phyloP scores from a whole-genome alignment of 2,329 filamentous ascomycete species.

The Neonectria neomacrospora region DNA sequence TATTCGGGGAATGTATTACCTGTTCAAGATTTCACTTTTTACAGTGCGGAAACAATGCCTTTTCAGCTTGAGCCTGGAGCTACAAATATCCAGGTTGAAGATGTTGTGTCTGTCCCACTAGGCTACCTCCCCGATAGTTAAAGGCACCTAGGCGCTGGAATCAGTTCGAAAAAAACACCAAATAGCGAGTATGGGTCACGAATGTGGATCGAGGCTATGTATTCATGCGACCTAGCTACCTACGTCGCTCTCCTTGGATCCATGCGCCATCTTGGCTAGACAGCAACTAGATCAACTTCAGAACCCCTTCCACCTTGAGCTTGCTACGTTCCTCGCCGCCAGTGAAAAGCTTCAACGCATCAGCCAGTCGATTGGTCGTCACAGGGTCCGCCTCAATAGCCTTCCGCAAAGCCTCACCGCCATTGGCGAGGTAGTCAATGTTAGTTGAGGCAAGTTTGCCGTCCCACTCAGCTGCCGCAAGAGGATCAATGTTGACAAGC shows the following conservation, averaged over 20 bases:
- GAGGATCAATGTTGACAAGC: conserved; percentile 52
- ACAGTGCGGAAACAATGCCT: background rate
- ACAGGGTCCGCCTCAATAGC: conserved; percentile 54
- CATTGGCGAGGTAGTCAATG: conserved; percentile 59
- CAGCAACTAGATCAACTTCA: conserved; percentile 25
- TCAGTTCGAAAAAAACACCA: background rate
- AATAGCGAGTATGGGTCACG: background rate
- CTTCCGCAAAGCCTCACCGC: conserved; percentile 55
- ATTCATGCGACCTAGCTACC: background rate
- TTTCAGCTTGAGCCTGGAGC: background rate
- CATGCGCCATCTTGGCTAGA: background rate
- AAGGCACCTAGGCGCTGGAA: background rate
- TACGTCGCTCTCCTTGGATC: background rate
- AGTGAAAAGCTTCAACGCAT: conserved; percentile 55
- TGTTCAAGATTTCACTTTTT: background rate
- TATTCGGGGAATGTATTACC: background rate
- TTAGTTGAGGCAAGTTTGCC: conserved; percentile 53
- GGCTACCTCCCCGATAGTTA: background rate
- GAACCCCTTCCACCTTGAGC: conserved; percentile 49
- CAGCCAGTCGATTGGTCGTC: conserved; percentile 50
- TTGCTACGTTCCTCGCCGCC: conserved; percentile 53
- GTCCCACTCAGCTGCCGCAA: conserved; percentile 52
- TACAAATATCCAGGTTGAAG: background rate
- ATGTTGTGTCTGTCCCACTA: background rate
- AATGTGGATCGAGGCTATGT: background rate